Conservation (phyloP, 1,284 basidiomycete species). For the Sporisorium scitamineum region DNA sequence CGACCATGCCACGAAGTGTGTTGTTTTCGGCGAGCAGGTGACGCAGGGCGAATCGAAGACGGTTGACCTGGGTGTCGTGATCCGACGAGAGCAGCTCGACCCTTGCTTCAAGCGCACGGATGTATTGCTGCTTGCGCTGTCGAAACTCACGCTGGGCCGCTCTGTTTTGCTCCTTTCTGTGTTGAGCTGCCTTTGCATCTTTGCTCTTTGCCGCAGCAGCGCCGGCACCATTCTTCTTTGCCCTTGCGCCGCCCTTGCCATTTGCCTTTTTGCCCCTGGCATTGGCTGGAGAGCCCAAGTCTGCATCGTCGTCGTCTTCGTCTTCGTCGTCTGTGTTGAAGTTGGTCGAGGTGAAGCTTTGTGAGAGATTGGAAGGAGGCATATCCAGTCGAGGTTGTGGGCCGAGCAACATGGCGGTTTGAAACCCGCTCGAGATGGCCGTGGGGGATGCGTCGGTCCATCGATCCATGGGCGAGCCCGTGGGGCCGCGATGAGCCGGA, state of each 20-base stretch:
- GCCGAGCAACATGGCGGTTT: slow-evolving; percentile 55
- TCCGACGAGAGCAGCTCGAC: slow-evolving; percentile 63
- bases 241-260: slow-evolving; percentile 21
- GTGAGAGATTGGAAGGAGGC: slow-evolving; percentile 18
- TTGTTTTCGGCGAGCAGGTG: slow-evolving; percentile 63
- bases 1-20: slow-evolving; percentile 53
- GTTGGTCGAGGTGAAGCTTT: slow-evolving; percentile 14
- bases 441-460: slow-evolving; percentile 57
- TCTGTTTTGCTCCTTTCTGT: slow-evolving; percentile 63
- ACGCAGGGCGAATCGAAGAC: slow-evolving; percentile 54
- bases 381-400: slow-evolving; percentile 46
- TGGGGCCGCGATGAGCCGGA: slow-evolving; percentile 51
- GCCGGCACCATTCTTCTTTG: slow-evolving; percentile 21
- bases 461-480: slow-evolving; percentile 56
- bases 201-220: slow-evolving; percentile 34
- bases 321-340: slow-evolving; percentile 50
- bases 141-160: slow-evolving; percentile 65
- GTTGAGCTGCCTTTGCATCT: slow-evolving; percentile 40
- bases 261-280: slow-evolving; percentile 22
- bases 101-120: slow-evolving; percentile 60
- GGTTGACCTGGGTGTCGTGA: slow-evolving; percentile 63
- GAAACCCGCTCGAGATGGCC: slow-evolving; percentile 56
- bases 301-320: slow-evolving; percentile 49
- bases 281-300: slow-evolving; percentile 28
- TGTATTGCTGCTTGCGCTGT: slow-evolving; percentile 65